These are phyloP conservation scores for Malassezia psittaci DNA, from an alignment of 1,284 basidiomycete species.

Conservation along the genomic window DNA sequence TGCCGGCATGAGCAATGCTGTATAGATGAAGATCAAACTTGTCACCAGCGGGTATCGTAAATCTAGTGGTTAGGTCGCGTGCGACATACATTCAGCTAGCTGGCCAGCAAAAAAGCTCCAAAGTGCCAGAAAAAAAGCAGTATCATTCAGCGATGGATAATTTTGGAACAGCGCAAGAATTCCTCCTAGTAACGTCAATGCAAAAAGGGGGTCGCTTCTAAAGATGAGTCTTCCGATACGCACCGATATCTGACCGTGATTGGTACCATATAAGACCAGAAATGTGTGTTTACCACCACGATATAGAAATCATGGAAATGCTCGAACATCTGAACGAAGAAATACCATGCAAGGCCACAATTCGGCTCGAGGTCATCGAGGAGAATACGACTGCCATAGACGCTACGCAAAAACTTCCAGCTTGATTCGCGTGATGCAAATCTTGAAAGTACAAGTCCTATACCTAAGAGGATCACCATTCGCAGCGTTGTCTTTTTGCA, in stretches of 20 bases:
- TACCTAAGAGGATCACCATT: background rate
- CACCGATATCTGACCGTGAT: conserved; percentile 63
- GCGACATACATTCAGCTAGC: conserved; percentile 1
- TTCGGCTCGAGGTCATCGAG: conserved; percentile 64
- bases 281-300: conserved; percentile 83
- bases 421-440: background rate
- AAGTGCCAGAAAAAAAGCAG: conserved; percentile 72
- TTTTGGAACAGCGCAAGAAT: conserved; percentile 77
- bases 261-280: conserved; percentile 71
- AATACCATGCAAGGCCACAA: conserved; percentile 95
- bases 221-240: background rate
- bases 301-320: conserved; percentile 92
- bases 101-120: conserved; percentile 52
- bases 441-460: background rate
- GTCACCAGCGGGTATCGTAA: conserved; percentile 78
- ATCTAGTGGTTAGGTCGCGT: conserved; percentile 54
- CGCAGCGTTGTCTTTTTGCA: background rate
- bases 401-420: conserved; percentile 64
- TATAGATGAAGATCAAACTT: conserved; percentile 69
- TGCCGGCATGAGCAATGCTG: conserved; percentile 73
- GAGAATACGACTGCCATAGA: conserved; percentile 25
- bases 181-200: conserved; percentile 65
- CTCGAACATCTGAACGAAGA: conserved; percentile 99
- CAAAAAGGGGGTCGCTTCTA: conserved; percentile 69
- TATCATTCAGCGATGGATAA: conserved; percentile 81